Evolutionary conservation across 2,329 filamentous ascomycete genomes (phyloP), one percentile per base, ranked within the genome.

Genomic region (Chaetomiaceae sp.): DNA sequence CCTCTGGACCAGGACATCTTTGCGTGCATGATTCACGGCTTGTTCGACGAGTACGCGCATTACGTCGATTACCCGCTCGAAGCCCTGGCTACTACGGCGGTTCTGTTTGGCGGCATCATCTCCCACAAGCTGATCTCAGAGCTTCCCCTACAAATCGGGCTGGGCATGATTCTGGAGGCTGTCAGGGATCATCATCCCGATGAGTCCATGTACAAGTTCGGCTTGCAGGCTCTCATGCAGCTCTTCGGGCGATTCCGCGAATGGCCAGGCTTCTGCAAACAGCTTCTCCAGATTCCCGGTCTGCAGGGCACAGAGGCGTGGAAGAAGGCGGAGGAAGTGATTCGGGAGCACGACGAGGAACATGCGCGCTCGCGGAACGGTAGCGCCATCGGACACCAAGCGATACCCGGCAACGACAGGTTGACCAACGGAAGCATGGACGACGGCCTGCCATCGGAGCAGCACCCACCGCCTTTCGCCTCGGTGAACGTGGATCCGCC

Each of bases 161-260:
- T 97, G 14, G 89, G 87, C 14, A 96, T 98, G 88, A 95, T 98
- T 53, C 73, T 97, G n/a, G 90, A 98, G 64, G 88, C 93, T 11
- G 89, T 98, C 19, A 79, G 88, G 54, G 89, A 95, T 53, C 88
- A 93, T 59, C 71, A 77, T 26, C 81, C 86, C 1, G 86, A 94
- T 26, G 83, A 90, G 50, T 83, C 88, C 1, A 97, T 98, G 93
- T 97, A 93, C 72, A 95, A 96, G 60, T 98, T 98, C 62, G 93
- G 94, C 10, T 76, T 98, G 11, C 93, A 98, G 63, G 93, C 93
- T 14, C 76, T 98, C 50, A 84, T 96, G 63, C 89, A 97, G 64
- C 78, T 97, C 44, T 83, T 88, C 45, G 76, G 80, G 32, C 81
- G 93, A 33, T 80, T 98, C 39, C 76, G 81, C 4, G 93, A 98